A percentile compares a stretch with the other conserved stretches of the same genome.
Conservation (phyloP, 2,329 filamentous ascomycete genomes). For the Bipolaris gigantea region DNA sequence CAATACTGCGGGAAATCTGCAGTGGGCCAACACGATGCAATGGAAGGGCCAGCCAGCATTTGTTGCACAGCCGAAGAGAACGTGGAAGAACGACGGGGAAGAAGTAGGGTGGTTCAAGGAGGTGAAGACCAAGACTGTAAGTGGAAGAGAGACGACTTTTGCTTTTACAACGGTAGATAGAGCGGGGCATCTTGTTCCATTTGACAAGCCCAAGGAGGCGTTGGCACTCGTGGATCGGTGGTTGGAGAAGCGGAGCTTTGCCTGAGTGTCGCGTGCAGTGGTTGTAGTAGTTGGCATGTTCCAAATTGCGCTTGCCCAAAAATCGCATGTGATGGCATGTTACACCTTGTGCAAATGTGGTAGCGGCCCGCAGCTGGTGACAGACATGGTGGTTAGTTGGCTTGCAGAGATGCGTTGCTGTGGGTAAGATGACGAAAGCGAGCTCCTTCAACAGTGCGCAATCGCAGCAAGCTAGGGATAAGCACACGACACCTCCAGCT, state of each 20-base stretch:
- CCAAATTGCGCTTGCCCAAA: neutral
- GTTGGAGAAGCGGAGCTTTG: slow-evolving; percentile 37
- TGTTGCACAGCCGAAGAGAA: slow-evolving; percentile 35
- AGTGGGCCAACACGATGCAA: slow-evolving; percentile 47
- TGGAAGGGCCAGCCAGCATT: slow-evolving; percentile 53
- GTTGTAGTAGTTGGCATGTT: neutral
- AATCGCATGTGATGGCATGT: neutral
- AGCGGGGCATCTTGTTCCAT: slow-evolving; percentile 49
- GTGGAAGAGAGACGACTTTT: slow-evolving; percentile 38
- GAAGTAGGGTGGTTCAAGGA: slow-evolving; percentile 43
- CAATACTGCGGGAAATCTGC: slow-evolving; percentile 46
- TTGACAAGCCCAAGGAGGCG: slow-evolving; percentile 37
- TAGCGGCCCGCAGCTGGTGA: neutral
- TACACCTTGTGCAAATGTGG: neutral
- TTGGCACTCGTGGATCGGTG: slow-evolving; percentile 35
- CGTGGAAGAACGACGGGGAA: slow-evolving; percentile 28
- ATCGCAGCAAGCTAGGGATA: neutral
- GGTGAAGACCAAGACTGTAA: slow-evolving; percentile 32
- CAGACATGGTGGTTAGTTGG: neutral
- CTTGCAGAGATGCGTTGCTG: neutral
- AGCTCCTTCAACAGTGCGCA: slow-evolving; percentile 7
- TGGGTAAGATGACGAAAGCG: slow-evolving; percentile 2
- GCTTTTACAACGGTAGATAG: slow-evolving; percentile 44
- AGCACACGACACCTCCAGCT: neutral
- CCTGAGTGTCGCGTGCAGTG: slow-evolving; percentile 13